Conservation (phyloP, 2,329 filamentous ascomycete species). For the Penicillium vulpinum region DNA sequence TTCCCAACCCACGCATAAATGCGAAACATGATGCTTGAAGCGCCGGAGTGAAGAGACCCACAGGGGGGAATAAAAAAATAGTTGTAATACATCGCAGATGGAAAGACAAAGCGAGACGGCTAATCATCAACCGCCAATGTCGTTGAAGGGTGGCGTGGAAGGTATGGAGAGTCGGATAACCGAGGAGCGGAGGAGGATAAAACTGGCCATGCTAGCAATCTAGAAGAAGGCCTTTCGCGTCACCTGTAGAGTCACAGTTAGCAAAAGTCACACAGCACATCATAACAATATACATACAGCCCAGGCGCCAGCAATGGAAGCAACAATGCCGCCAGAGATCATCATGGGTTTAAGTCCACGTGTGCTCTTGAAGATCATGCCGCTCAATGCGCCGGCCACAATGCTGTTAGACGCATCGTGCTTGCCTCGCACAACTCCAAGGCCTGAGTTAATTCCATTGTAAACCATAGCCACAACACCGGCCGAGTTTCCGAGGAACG, state of each 20-base stretch:
- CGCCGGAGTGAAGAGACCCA: constrained; percentile 48
- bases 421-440: constrained; percentile 77
- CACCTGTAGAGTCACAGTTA: constrained; percentile 40
- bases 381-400: constrained; percentile 78
- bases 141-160: constrained; percentile 28
- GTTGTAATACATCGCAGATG: constrained; percentile 42
- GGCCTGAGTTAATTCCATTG: constrained; percentile 84
- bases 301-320: constrained; percentile 81
- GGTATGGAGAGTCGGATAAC: constrained; percentile 28
- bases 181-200: constrained; percentile 18
- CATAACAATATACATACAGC: constrained; percentile 64
- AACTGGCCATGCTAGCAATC: constrained; percentile 21
- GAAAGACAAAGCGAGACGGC: constrained; percentile 29
- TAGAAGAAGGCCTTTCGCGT: constrained; percentile 54
- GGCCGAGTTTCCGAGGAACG: constrained; percentile 93
- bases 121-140: constrained; percentile 28
- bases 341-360: constrained; percentile 87
- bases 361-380: constrained; percentile 96
- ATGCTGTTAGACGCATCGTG: constrained; percentile 91
- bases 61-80: constrained; percentile 30
- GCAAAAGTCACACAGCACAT: constrained; percentile 4
- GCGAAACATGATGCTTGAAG: constrained; percentile 43
- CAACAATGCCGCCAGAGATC: constrained; percentile 89
- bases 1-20: constrained; percentile 43
- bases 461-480: constrained; percentile 95